Conservation (phyloP, 192 early-diverging fungal genomes). For the Spizellomyces punctatus region DNA sequence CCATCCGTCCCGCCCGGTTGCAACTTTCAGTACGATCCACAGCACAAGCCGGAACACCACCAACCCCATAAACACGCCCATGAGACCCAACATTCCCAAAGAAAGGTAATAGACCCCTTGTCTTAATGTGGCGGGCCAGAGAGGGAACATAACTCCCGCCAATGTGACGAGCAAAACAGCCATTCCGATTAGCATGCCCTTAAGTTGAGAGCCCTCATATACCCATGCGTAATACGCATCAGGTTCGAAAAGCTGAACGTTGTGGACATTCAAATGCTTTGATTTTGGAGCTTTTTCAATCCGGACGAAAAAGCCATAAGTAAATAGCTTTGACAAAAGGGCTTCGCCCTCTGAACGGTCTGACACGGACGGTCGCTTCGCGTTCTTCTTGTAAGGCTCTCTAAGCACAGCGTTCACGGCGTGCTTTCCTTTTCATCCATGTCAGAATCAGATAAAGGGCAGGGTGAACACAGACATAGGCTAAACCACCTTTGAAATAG, state of each 20-base stretch:
- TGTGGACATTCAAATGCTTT: constrained; percentile 34
- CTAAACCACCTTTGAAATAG: constrained; percentile 79
- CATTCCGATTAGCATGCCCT: constrained; percentile 75
- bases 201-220: constrained; percentile 87
- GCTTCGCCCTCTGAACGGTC: constrained; percentile 63
- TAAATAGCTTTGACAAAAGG: constrained; percentile 67
- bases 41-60: constrained; percentile 86
- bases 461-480: not conserved
- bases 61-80: constrained; percentile 88
- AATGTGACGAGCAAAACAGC: constrained; percentile 79
- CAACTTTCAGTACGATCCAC: constrained; percentile 73
- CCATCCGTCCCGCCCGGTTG: constrained; percentile 86
- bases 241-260: constrained; percentile 64
- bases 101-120: constrained; percentile 90
- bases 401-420: constrained; percentile 69
- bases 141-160: constrained; percentile 95
- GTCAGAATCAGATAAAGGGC: not conserved
- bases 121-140: constrained; percentile 86
- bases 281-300: constrained; percentile 59
- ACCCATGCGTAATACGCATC: constrained; percentile 92
- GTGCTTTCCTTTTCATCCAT: constrained; percentile 55
- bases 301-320: constrained; percentile 75
- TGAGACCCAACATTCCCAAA: constrained; percentile 74
- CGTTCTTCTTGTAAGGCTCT: constrained; percentile 47
- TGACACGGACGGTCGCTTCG: constrained; percentile 54